Percentiles rank a stretch among this genome's conserved stretches.
Conservation (phyloP, 1,284 basidiomycete genomes). For the Papiliotrema fonsecae region DNA sequence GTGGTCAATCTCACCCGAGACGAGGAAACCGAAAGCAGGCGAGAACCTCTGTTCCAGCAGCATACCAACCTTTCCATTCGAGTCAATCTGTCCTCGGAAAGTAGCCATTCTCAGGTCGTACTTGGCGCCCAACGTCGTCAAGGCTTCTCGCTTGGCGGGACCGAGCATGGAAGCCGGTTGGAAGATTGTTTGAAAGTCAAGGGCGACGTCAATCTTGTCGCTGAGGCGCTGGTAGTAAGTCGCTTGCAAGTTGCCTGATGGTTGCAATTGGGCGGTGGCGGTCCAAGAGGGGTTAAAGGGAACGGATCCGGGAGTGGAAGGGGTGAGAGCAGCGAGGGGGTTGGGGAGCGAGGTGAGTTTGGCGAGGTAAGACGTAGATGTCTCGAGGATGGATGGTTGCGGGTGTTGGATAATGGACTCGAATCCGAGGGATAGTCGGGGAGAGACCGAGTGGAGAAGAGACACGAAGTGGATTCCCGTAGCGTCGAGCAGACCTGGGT, state of each 20-base stretch:
- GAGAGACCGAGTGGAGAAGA: conserved; percentile 92
- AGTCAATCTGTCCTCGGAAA: conserved; percentile 88
- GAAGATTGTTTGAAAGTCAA: conserved; percentile 81
- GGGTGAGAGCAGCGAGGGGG: conserved; percentile 46
- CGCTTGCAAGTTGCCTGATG: conserved; percentile 76
- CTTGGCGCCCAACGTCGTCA: conserved; percentile 89
- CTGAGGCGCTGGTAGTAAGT: conserved; percentile 96
- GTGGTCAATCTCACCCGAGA: conserved; percentile 97
- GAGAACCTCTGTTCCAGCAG: conserved; percentile 93
- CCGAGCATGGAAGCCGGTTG: conserved; percentile 55
- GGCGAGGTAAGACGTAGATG: conserved; percentile 77
- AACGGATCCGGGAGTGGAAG: conserved; percentile 26
- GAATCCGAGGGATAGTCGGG: conserved; percentile 82
- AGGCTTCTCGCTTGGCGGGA: conserved; percentile 73
- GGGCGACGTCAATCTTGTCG: conserved; percentile 98
- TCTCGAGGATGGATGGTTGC: conserved; percentile 66
- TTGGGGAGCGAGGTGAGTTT: conserved; percentile 66
- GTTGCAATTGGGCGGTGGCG: conserved; percentile 85
- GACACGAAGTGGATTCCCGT: conserved; percentile 94
- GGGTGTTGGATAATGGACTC: conserved; percentile 83
- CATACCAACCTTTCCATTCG: conserved; percentile 88
- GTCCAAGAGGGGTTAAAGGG: conserved; percentile 67
- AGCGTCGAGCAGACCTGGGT: conserved; percentile 80
- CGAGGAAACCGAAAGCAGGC: conserved; percentile 88
- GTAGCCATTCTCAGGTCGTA: conserved; percentile 93